Base-by-base conservation (phyloP, 2,329 filamentous ascomycete species). In the Fusarium haematococcum region DNA sequence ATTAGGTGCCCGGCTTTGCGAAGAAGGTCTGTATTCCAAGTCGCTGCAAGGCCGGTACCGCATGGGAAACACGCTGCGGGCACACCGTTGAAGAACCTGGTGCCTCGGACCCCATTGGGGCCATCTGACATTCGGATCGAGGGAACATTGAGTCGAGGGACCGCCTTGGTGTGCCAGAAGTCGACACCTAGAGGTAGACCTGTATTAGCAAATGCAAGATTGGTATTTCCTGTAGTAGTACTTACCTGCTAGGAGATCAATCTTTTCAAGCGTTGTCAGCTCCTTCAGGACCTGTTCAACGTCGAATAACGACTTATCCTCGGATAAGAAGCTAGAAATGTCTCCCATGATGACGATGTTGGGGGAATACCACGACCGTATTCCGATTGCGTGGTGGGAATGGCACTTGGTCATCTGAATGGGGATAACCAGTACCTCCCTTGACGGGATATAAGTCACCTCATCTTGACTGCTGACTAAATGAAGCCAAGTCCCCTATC, bases 71-170 rank as follows among this genome's bases (percentile, higher is more conserved):
- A 91, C 16, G 89, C 89, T 2, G 90, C 88, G 27, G 85, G 86
- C 33, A 87, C 82, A 62, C 91, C 90, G 74, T 91, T 89, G 82
- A 93, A 93, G 85, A 92, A 93, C 75, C 89, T 90, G 52, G 89
- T 91, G 58, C 91, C 92, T 72, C 92, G 86, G 35, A 92, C 88
- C 60, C 92, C 92, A 79, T 93, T 93, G 39, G 92, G 92, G 0
- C 92, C 92, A 75, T 94, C 92, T 41, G 90, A 89, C 54, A 91
- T 86, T 56, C 92, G 89, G 35, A 93, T 85, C 0, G 91, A 90
- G 6, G 91, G 91, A 41, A 93, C 86, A 2, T 89, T 88, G 76
- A 91, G 87, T 27, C 89, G 80, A 13, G 89, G 89, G 6, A 93
- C 84, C 14, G 88, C 81, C 74, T 89, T 88, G 37, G 91, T 92